These are phyloP conservation scores for Kazachstania bromeliacearum DNA, from an alignment of 805 yeast species.

Conservation along the genomic window DNA sequence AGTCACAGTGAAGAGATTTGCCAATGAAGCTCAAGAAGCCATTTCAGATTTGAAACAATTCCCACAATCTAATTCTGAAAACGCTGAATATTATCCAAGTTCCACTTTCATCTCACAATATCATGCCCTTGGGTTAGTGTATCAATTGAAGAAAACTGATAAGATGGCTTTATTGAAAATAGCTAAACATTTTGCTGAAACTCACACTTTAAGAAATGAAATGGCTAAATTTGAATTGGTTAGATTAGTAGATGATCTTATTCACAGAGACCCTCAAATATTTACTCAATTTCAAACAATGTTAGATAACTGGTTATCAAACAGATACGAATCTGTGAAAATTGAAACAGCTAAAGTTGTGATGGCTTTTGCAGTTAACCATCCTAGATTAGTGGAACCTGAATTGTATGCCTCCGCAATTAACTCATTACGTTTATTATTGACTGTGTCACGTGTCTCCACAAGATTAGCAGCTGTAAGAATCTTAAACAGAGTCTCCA, in stretches of 20 bases:
- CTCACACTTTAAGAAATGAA: constrained; percentile 61
- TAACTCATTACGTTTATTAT: constrained; percentile 59
- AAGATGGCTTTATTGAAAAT: constrained; percentile 88
- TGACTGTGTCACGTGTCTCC: constrained; percentile 82
- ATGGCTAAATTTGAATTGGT: constrained; percentile 80
- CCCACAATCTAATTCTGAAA: constrained; percentile 13
- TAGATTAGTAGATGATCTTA: constrained; percentile 65
- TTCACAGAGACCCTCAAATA: constrained; percentile 62
- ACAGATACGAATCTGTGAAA: constrained; percentile 82
- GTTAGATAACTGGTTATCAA: constrained; percentile 61
- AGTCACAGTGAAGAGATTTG: constrained; percentile 87
- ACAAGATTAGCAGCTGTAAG: constrained; percentile 91
- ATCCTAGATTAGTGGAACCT: constrained; percentile 45
- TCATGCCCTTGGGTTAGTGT: constrained; percentile 88
- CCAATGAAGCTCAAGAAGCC: constrained; percentile 92
- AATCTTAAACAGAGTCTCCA: constrained; percentile 74
- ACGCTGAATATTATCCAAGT: constrained; percentile 44
- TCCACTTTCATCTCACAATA: constrained; percentile 83
- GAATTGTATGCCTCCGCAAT: constrained; percentile 66
- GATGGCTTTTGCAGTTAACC: constrained; percentile 39
- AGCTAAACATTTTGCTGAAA: constrained; percentile 63
- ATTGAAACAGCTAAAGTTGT: constrained; percentile 75
- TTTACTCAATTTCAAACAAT: constrained; percentile 38
- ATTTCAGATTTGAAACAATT: constrained; percentile 38
- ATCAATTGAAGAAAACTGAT: constrained; percentile 81